A percentile compares a stretch with the other conserved stretches of the same genome.
phyloP scores from a whole-genome alignment of 2,329 filamentous ascomycete genomes.

The Hymenoscyphus fructigenus region DNA sequence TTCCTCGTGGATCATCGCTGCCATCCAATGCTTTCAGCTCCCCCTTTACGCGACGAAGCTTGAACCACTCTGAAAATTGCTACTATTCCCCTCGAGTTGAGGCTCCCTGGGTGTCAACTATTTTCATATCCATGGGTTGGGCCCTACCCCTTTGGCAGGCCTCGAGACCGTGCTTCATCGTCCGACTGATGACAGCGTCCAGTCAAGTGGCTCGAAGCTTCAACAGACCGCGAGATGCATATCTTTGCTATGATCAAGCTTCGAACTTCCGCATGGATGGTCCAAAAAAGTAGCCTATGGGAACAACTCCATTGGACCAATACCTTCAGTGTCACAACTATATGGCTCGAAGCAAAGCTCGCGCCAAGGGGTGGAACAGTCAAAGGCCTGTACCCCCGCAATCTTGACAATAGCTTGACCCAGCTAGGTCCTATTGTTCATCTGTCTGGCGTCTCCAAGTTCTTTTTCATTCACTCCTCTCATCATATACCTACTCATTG shows the following conservation, averaged over 20 bases:
- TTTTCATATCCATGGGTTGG: neutral
- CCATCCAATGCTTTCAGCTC: constrained; percentile 10
- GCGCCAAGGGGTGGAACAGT: constrained; percentile 24
- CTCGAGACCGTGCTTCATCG: neutral
- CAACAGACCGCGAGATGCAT: constrained; percentile 1
- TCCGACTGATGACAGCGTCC: constrained; percentile 19
- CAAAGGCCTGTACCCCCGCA: constrained; percentile 18
- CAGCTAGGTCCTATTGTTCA: neutral
- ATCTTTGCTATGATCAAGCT: neutral
- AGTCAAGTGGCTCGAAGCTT: constrained; percentile 25
- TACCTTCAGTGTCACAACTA: neutral
- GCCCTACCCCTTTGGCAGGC: neutral
- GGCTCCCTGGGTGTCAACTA: neutral
- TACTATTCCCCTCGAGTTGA: neutral
- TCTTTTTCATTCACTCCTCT: constrained; percentile 16
- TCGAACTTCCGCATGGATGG: constrained; percentile 1
- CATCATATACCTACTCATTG: constrained; percentile 24
- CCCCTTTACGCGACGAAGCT: constrained; percentile 22
- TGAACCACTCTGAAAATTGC: constrained; percentile 1
- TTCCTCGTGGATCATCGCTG: constrained; percentile 12
- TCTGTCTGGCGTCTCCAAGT: constrained; percentile 17
- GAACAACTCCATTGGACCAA: constrained; percentile 20
- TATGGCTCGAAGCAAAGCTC: constrained; percentile 21
- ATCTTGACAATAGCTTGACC: constrained; percentile 13
- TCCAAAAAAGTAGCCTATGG: constrained; percentile 20